These are phyloP conservation scores for Linnemannia hyalina DNA, from an alignment of 192 early-diverging fungal genomes.

Conservation along the genomic window DNA sequence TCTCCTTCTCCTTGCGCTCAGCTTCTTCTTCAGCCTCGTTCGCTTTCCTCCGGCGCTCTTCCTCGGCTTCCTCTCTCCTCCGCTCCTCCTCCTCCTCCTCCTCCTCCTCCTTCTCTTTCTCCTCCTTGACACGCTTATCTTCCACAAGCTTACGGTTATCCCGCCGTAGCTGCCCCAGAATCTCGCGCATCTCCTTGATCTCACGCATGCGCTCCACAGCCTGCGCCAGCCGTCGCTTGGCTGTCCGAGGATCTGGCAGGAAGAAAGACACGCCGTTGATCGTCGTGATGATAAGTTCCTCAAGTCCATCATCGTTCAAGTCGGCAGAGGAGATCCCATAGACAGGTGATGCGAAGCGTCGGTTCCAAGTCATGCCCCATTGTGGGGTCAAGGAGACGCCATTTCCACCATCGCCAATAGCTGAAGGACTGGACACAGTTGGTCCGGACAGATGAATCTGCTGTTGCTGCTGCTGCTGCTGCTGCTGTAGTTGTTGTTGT, in stretches of 20 bases:
- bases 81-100: neutral
- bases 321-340: slow-evolving; percentile 64
- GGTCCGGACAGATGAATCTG: neutral
- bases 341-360: slow-evolving; percentile 66
- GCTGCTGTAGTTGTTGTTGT: neutral
- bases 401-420: neutral
- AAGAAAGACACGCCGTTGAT: slow-evolving; percentile 68
- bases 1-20: neutral
- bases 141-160: slow-evolving; percentile 19
- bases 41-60: slow-evolving; percentile 6
- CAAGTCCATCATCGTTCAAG: slow-evolving; percentile 67
- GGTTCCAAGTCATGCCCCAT: slow-evolving; percentile 63
- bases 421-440: neutral
- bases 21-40: neutral
- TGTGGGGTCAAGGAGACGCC: neutral
- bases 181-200: slow-evolving; percentile 57
- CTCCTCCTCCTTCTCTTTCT: slow-evolving; percentile 1
- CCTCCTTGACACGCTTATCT: neutral
- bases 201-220: slow-evolving; percentile 57
- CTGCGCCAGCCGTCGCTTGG: slow-evolving; percentile 47
- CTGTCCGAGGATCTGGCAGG: slow-evolving; percentile 59
- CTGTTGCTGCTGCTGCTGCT: neutral
- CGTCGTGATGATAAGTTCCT: slow-evolving; percentile 66
- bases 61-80: neutral
- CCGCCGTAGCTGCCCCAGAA: slow-evolving; percentile 32